Evolutionary conservation across 768 basidiomycete genomes (phyloP), one percentile per base, ranked within the genome.

Genomic region (Mycena amicta): DNA sequence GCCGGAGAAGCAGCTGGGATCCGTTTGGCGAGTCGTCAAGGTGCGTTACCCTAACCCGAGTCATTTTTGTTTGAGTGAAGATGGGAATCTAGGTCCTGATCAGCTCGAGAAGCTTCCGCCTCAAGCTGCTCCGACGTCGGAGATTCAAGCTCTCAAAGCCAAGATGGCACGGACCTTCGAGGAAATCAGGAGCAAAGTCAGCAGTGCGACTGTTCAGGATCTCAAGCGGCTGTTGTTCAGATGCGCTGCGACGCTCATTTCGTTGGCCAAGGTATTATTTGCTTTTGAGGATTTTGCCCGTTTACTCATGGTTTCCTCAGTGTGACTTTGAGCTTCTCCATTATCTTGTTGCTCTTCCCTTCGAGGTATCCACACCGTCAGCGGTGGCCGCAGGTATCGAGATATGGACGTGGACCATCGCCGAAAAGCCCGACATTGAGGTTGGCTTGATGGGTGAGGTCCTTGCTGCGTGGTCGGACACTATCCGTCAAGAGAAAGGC

Each of bases 391-490:
- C 92, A 2, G 95, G 93, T 0, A 88, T 95, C 41, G 95, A 98
- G 68, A 89, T 90, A 11, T 98, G 97, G 97, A 93, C 90, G 3
- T 98, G 95, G 95, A 82, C 97, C 0, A 89, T 97, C 52, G 86
- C 91, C 15, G 91, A 96, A 69, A 85, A 92, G 57, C 87, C 92
- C 0, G 82, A 83, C 47, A 77, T 90, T 12, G 95, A 98, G 72
- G 84, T 95, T 49, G 85, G 87, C 2, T 72, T 98, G 20, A 89
- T 98, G 81, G 78, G 85, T 4, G 95, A 98, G 66, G 83, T 98
- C 50, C 75, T 92, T 46, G 84, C 91, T 2, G 90, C 91, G 2
- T 99, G 97, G 97, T 81, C 88, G 49, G 81, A 84, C 54, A 91
- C 91, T 4, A 90, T 98, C 59, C 84, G 82, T 61, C 78, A 83